Evolutionary conservation across 495 filamentous ascomycete genomes (phyloP).

Genomic region (Rostrohypoxylon terebratum): DNA sequence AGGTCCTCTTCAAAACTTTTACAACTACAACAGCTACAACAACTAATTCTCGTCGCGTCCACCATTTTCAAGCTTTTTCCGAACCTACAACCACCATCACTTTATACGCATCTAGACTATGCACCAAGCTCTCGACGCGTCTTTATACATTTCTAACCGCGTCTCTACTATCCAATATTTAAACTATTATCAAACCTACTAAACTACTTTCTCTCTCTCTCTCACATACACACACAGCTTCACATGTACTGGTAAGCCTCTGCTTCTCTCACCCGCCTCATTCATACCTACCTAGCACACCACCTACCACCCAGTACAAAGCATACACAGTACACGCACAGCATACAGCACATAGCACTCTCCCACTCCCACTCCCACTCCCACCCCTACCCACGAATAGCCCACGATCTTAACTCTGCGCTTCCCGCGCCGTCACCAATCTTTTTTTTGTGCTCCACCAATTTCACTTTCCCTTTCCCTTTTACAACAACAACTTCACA

Average conservation of each 20-base stretch:
- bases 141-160: slow-evolving; percentile 34
- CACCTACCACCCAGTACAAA: too few species aligned
- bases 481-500: slow-evolving; percentile 50
- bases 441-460: slow-evolving; percentile 36
- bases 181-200: too few species aligned
- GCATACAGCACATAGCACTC: slow-evolving; percentile 18
- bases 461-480: too few species aligned
- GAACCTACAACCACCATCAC: slow-evolving; percentile 44
- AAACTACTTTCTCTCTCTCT: slow-evolving; percentile 36
- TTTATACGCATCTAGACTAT: slow-evolving; percentile 25
- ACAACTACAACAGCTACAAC: slow-evolving; percentile 39
- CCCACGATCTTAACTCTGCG: slow-evolving; percentile 41
- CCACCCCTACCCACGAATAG: slow-evolving; percentile 40
- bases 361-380: too few species aligned
- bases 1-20: slow-evolving; percentile 48
- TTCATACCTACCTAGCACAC: not conserved
- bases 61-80: slow-evolving; percentile 23
- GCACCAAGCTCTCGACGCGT: slow-evolving; percentile 38
- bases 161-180: slow-evolving; percentile 25
- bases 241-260: too few species aligned
- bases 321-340: too few species aligned
- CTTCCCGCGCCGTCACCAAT: slow-evolving; percentile 44
- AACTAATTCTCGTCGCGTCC: slow-evolving; percentile 39
- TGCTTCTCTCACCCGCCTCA: slow-evolving; percentile 34
- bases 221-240: too few species aligned